A percentile compares a stretch with the other conserved stretches of the same genome.
phyloP scores from a whole-genome alignment of 2,329 filamentous ascomycete species.

The Diaporthe ilicicola region DNA sequence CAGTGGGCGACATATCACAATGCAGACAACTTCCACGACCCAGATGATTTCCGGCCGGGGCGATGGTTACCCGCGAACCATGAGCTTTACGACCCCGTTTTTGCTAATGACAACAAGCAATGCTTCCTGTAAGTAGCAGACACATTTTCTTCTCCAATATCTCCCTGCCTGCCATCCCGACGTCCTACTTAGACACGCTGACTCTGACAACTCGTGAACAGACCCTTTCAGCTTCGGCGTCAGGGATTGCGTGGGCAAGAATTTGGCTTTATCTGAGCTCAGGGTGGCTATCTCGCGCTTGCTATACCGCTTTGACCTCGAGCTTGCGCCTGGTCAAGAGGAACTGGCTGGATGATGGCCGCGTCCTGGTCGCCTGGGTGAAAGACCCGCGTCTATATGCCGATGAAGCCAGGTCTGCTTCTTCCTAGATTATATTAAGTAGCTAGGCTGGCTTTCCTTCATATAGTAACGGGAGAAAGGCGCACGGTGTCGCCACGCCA shows the following conservation, averaged over 20 bases:
- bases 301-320: conserved; percentile 46
- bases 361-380: neutral
- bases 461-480: no score
- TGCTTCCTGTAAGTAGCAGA: conserved; percentile 23
- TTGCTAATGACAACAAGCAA: conserved; percentile 17
- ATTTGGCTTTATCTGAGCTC: conserved; percentile 47
- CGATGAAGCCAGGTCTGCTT: no score
- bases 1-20: conserved; percentile 32
- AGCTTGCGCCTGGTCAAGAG: conserved; percentile 27
- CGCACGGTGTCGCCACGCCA: no score
- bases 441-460: no score
- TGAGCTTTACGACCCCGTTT: neutral
- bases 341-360: neutral
- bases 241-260: conserved; percentile 37
- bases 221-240: conserved; percentile 49
- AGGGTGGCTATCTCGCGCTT: conserved; percentile 45
- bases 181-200: neutral
- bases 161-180: neutral
- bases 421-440: no score
- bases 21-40: conserved; percentile 14
- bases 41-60: conserved; percentile 15
- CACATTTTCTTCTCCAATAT: no score
- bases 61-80: conserved; percentile 13
- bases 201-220: neutral
- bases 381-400: conserved; percentile 12